These are phyloP conservation scores for Solanum hybrid DNA, from an alignment of 305 asterid species.

Conservation along the genomic window DNA sequence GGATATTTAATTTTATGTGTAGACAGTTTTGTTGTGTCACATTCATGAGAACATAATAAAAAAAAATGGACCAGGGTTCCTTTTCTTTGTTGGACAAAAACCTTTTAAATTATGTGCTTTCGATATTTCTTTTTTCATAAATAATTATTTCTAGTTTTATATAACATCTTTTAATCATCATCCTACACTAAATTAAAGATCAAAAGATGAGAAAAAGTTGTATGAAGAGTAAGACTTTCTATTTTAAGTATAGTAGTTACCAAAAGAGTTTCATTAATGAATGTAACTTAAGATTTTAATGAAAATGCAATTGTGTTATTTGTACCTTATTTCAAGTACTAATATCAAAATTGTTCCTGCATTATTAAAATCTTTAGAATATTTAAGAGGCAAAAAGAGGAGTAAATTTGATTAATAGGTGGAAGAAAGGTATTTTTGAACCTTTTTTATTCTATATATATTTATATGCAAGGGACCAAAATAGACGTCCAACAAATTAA, in stretches of 20 bases:
- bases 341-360: neutral
- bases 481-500: too few species aligned
- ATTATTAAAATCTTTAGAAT: neutral
- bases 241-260: neutral
- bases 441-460: too few species aligned
- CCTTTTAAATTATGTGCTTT: neutral
- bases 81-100: neutral
- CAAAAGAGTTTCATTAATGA: neutral
- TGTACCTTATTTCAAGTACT: neutral
- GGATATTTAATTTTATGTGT: neutral
- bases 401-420: neutral
- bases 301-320: neutral
- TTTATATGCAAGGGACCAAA: neutral
- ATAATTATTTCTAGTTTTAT: neutral
- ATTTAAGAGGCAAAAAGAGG: neutral
- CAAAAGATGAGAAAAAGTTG: neutral
- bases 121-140: neutral
- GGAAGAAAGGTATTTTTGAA: neutral
- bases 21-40: slow-evolving; percentile 1
- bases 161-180: neutral
- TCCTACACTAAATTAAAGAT: neutral
- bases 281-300: neutral
- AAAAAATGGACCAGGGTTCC: slow-evolving; percentile 12
- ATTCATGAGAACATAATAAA: slow-evolving; percentile 9
- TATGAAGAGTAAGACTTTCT: neutral